Evolutionary conservation across 306 rosid genomes (phyloP).

Genomic region (Abrus pulchellus): DNA sequence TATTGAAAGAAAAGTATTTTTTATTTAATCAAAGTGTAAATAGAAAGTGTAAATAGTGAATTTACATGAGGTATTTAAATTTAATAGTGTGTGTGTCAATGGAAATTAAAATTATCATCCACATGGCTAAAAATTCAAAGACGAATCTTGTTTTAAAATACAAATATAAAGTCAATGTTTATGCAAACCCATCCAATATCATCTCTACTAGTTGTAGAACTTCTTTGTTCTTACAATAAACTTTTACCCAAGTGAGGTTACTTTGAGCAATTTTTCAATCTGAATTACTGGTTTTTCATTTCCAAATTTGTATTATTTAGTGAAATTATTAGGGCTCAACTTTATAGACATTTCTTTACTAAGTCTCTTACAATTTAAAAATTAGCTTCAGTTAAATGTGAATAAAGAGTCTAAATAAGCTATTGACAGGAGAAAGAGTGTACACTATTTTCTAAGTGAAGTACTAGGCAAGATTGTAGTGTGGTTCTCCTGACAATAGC

Average conservation of each 20-base stretch:
- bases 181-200: neutral
- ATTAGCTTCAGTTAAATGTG: neutral
- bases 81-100: too few species aligned
- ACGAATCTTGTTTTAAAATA: too few species aligned
- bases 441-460: neutral
- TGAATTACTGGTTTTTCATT: neutral
- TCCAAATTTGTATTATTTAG: neutral
- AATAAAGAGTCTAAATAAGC: neutral
- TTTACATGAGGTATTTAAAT: too few species aligned
- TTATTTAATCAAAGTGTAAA: too few species aligned
- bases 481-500: constrained; percentile 49
- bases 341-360: neutral
- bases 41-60: too few species aligned
- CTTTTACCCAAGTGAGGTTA: neutral
- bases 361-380: neutral
- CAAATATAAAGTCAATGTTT: too few species aligned
- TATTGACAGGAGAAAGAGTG: too few species aligned
- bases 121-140: too few species aligned
- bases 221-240: too few species aligned
- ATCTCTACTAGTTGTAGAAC: too few species aligned
- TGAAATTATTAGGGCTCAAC: neutral
- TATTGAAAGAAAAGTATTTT: too few species aligned
- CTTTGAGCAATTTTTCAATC: neutral
- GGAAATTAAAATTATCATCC: too few species aligned
- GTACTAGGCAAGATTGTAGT: neutral